Evolutionary conservation across 805 yeast genomes (phyloP).

Genomic region (Ogataea glucozyma): DNA sequence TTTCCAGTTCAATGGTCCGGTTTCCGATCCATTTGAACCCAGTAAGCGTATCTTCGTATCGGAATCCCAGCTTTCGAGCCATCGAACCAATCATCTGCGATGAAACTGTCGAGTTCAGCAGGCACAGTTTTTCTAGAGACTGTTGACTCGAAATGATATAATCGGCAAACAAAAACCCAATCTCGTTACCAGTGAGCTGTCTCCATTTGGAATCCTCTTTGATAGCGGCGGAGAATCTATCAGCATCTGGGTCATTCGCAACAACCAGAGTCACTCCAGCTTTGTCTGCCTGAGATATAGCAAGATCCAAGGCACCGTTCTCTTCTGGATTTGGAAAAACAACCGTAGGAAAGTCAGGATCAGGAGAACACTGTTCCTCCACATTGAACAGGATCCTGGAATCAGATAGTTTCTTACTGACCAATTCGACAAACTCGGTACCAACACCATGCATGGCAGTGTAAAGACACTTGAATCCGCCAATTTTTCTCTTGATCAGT

Average conservation of each 20-base stretch:
- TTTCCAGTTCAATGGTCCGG: slow-evolving; percentile 70
- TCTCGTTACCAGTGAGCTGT: slow-evolving; percentile 88
- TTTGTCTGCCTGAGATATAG: slow-evolving; percentile 61
- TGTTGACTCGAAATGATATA: slow-evolving; percentile 43
- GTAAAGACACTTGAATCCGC: slow-evolving; percentile 61
- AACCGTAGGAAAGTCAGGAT: slow-evolving; percentile 86
- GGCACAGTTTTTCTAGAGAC: slow-evolving; percentile 43
- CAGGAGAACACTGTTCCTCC: slow-evolving; percentile 66
- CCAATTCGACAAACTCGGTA: slow-evolving; percentile 50
- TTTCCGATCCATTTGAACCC: slow-evolving; percentile 99
- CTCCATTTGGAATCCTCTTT: slow-evolving; percentile 56
- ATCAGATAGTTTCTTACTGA: slow-evolving; percentile 40
- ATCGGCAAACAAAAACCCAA: slow-evolving; percentile 82
- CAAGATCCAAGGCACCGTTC: slow-evolving; percentile 80
- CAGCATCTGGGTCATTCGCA: slow-evolving; percentile 98
- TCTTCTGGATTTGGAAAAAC: slow-evolving; percentile 95
- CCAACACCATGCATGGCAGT: slow-evolving; percentile 99
- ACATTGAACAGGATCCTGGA: slow-evolving; percentile 45
- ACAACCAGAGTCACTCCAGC: slow-evolving; percentile 53
- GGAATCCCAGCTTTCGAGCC: slow-evolving; percentile 62
- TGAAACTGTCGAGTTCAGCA: slow-evolving; percentile 89
- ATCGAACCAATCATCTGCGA: slow-evolving; percentile 74
- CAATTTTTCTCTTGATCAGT: slow-evolving; percentile 34
- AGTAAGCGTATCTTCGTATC: slow-evolving; percentile 79
- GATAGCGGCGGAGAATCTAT: slow-evolving; percentile 82